These are phyloP conservation scores for Blastomyces percursus DNA, from an alignment of 2,329 filamentous ascomycete genomes.

Conservation along the genomic window DNA sequence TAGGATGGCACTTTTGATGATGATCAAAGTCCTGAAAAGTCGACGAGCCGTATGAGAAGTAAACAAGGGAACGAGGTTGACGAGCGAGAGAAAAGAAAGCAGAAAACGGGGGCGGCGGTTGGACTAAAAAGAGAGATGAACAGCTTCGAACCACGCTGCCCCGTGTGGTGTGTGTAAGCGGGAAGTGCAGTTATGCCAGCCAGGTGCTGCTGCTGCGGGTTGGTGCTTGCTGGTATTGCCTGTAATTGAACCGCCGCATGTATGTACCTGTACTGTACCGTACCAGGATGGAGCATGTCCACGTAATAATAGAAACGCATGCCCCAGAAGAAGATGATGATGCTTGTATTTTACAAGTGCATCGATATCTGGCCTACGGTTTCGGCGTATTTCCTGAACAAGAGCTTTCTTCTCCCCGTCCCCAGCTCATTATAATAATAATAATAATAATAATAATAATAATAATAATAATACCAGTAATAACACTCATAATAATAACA, in stretches of 20 bases:
- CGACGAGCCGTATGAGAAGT: background rate
- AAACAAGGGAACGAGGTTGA: too few species aligned
- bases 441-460: background rate
- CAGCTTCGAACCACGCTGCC: background rate
- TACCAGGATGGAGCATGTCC: background rate
- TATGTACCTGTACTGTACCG: too few species aligned
- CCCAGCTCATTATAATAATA: background rate
- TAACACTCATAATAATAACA: too few species aligned
- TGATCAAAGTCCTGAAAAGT: background rate
- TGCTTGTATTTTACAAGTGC: background rate
- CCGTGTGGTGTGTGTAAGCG: background rate
- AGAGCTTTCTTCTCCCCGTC: background rate
- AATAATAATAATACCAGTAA: too few species aligned
- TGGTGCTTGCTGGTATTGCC: too few species aligned
- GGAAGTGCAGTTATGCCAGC: too few species aligned
- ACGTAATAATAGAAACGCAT: background rate
- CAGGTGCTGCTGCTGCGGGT: too few species aligned
- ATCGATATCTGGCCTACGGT: background rate
- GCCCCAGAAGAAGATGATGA: background rate
- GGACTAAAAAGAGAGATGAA: constrained; percentile 2
- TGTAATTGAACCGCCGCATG: too few species aligned
- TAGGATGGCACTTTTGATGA: background rate
- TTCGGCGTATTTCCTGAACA: background rate
- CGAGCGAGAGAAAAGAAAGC: background rate
- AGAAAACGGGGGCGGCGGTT: background rate